Evolutionary conservation across 2,329 filamentous ascomycete species (phyloP).

Genomic region (Cryphonectria japonica): DNA sequence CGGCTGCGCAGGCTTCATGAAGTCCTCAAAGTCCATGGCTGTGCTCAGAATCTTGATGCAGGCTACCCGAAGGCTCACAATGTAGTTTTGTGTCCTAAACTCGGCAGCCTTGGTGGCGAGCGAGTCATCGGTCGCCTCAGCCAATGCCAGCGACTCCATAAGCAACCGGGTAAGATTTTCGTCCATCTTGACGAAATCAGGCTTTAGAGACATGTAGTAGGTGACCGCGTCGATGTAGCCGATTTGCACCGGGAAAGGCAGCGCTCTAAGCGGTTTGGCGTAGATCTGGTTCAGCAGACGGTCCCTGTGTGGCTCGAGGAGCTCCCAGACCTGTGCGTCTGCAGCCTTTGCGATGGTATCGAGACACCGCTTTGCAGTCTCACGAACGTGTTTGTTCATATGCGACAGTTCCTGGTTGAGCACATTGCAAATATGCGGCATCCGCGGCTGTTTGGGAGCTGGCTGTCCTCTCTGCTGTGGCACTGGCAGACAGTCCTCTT

Average conservation of each 20-base stretch:
- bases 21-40: constrained; percentile 91
- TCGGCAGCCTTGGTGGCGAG: constrained; percentile 91
- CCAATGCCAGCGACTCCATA: constrained; percentile 90
- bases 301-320: constrained; percentile 89
- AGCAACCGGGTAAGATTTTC: constrained; percentile 87
- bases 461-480: constrained; percentile 47
- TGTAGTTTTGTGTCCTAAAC: constrained; percentile 92
- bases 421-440: constrained; percentile 79
- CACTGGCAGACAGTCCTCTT: constrained; percentile 68
- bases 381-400: constrained; percentile 93
- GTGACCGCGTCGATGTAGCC: constrained; percentile 98
- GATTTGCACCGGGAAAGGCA: constrained; percentile 95
- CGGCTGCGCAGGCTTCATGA: constrained; percentile 63
- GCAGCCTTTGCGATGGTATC: constrained; percentile 80
- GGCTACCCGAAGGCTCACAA: constrained; percentile 87
- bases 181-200: constrained; percentile 88
- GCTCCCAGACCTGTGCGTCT: constrained; percentile 79
- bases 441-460: constrained; percentile 57
- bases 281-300: constrained; percentile 89
- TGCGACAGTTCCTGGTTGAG: constrained; percentile 89
- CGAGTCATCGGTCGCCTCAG: constrained; percentile 92
- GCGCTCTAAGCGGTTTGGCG: constrained; percentile 87
- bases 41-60: constrained; percentile 93
- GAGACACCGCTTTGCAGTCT: constrained; percentile 81
- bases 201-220: constrained; percentile 88